phyloP scores from a whole-genome alignment of 805 yeast genomes.

The Starmerella bombi region DNA sequence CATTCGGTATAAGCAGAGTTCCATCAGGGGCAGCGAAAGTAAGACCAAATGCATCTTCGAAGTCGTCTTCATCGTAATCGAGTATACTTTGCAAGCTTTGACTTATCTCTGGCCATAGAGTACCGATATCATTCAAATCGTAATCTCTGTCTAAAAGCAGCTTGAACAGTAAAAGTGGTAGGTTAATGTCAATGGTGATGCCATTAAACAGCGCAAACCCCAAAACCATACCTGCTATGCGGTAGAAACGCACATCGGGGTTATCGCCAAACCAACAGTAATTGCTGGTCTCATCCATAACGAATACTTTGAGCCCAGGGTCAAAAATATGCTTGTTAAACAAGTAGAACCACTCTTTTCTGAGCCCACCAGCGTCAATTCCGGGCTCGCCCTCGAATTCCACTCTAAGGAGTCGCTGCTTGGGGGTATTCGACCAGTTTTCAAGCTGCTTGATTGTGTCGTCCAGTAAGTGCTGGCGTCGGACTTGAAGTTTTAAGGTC shows the following conservation, averaged over 20 bases:
- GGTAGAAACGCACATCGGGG: constrained; percentile 34
- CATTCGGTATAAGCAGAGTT: constrained; percentile 49
- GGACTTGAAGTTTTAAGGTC: constrained; percentile 39
- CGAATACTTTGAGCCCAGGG: constrained; percentile 54
- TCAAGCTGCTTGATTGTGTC: constrained; percentile 54
- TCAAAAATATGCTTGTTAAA: constrained; percentile 57
- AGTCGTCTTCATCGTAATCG: constrained; percentile 32
- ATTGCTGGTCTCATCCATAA: constrained; percentile 52
- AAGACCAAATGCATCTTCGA: constrained; percentile 39
- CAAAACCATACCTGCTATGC: constrained; percentile 68
- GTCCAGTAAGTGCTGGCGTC: constrained; percentile 51
- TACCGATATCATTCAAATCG: constrained; percentile 49
- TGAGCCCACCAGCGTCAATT: constrained; percentile 87
- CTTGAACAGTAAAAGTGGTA: constrained; percentile 69
- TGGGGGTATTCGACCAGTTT: constrained; percentile 32
- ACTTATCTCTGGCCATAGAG: constrained; percentile 58
- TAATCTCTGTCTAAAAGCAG: constrained; percentile 46
- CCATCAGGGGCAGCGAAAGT: constrained; percentile 53
- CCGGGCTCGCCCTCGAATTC: constrained; percentile 85
- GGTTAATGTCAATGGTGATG: constrained; percentile 63
- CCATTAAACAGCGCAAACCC: constrained; percentile 90
- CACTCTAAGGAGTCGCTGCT: constrained; percentile 57
- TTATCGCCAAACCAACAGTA: constrained; percentile 52
- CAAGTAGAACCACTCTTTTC: constrained; percentile 84
- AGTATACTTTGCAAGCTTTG: constrained; percentile 37